A percentile compares a stretch with the other conserved stretches of the same genome.
phyloP scores from a whole-genome alignment of 2,329 filamentous ascomycete species.

The Rhynchosporium secalis region DNA sequence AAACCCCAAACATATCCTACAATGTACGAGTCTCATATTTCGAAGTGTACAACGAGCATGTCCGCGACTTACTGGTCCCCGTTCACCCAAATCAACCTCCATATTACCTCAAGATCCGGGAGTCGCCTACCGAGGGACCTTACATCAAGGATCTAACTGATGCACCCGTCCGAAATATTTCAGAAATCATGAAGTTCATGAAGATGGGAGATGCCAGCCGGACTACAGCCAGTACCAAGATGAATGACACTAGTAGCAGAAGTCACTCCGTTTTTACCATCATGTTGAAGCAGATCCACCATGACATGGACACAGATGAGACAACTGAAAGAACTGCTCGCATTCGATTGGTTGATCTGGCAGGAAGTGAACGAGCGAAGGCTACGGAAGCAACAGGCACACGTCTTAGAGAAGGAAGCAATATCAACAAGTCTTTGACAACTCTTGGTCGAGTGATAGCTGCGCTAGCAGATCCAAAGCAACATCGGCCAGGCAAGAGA shows the following conservation, averaged over 20 bases:
- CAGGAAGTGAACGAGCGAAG: conserved; percentile 92
- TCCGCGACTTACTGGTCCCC: conserved; percentile 86
- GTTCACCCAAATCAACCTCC: conserved; percentile 68
- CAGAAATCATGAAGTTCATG: conserved; percentile 89
- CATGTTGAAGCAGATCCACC: conserved; percentile 96
- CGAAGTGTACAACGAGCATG: conserved; percentile 99
- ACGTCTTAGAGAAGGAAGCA: conserved; percentile 88
- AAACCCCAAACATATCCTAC: conserved; percentile 91
- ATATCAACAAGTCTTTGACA: conserved; percentile 98
- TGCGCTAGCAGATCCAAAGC: conserved; percentile 73
- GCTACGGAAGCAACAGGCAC: conserved; percentile 92
- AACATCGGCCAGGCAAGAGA: conserved; percentile 57
- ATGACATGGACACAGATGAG: conserved; percentile 95
- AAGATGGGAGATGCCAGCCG: conserved; percentile 83
- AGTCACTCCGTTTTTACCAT: conserved; percentile 98
- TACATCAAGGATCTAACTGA: conserved; percentile 97
- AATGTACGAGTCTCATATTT: conserved; percentile 98
- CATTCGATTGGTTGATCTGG: conserved; percentile 92
- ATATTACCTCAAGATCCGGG: conserved; percentile 94
- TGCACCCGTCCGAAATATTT: conserved; percentile 81
- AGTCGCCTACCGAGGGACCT: conserved; percentile 90
- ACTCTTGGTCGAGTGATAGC: conserved; percentile 95
- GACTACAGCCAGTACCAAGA: conserved; percentile 91
- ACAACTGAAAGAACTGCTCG: conserved; percentile 93
- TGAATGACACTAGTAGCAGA: conserved; percentile 97